Percentiles rank a stretch among this genome's conserved stretches.
Conservation (phyloP, 2,329 filamentous ascomycete genomes). For the Ophiostoma tasmaniense region DNA sequence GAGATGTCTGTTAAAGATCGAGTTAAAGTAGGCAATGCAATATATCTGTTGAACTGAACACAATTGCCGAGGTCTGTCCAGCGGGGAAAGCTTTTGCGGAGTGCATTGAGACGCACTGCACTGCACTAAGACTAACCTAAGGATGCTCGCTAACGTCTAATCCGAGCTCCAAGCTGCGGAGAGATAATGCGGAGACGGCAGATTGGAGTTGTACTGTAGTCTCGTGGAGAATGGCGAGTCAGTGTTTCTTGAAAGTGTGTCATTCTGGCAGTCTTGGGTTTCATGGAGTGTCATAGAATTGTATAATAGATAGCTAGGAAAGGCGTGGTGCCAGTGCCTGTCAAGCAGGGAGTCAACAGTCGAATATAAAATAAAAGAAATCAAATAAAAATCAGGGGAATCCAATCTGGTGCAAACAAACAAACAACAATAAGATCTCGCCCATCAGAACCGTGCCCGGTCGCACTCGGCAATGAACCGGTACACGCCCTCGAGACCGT, state of each 20-base stretch:
- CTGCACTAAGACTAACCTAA: too few species aligned
- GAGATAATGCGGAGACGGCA: conserved; percentile 6
- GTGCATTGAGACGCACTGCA: background rate
- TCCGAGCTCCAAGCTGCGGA: background rate
- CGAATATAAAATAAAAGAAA: background rate
- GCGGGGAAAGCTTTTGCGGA: conserved; percentile 14
- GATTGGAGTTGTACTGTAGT: background rate
- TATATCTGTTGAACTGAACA: background rate
- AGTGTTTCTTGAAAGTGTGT: background rate
- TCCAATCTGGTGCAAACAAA: conserved; percentile 1
- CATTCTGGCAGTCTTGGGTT: background rate
- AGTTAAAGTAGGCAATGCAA: too few species aligned
- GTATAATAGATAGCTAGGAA: background rate
- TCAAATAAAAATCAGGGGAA: conserved; percentile 2
- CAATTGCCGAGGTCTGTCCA: conserved; percentile 14
- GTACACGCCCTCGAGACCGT: conserved; percentile 50
- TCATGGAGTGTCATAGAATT: too few species aligned
- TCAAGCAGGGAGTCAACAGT: background rate
- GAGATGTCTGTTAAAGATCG: too few species aligned
- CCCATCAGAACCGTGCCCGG: conserved; percentile 24
- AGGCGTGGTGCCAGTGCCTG: conserved; percentile 13
- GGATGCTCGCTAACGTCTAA: background rate
- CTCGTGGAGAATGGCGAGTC: background rate
- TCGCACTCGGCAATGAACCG: conserved; percentile 52
- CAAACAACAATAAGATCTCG: background rate